phyloP scores from a whole-genome alignment of 768 basidiomycete species.

The Suillus ampliporus region DNA sequence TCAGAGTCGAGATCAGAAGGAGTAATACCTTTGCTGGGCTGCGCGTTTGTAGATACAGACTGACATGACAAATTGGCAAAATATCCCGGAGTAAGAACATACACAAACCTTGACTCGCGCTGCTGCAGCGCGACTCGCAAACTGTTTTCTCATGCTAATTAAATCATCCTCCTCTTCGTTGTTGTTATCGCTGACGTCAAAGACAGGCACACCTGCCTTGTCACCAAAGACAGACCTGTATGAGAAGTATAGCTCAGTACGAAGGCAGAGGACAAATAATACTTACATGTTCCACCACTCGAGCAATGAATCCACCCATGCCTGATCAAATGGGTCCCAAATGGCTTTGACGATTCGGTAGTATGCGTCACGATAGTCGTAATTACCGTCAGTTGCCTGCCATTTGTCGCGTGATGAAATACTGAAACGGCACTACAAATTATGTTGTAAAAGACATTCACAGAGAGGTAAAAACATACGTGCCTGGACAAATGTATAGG shows the following conservation, averaged over 20 bases:
- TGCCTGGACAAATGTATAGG: slow-evolving; percentile 7
- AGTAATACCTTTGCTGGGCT: too few species aligned
- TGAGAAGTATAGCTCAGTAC: not conserved
- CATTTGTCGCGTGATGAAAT: slow-evolving; percentile 5
- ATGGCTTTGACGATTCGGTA: slow-evolving; percentile 4
- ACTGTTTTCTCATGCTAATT: too few species aligned
- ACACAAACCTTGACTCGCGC: too few species aligned
- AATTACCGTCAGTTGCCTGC: slow-evolving; percentile 8
- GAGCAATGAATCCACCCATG: not conserved
- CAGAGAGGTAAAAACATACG: not conserved
- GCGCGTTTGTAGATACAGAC: too few species aligned
- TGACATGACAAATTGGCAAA: too few species aligned
- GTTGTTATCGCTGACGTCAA: too few species aligned
- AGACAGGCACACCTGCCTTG: not conserved
- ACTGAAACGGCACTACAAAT: slow-evolving; percentile 5
- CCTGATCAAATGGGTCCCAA: not conserved
- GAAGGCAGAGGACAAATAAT: not conserved
- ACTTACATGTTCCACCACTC: not conserved
- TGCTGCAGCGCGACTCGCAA: too few species aligned
- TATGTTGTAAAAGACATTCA: not conserved
- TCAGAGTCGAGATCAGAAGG: too few species aligned
- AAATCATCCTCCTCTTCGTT: too few species aligned
- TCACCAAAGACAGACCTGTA: not conserved
- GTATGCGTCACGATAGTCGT: slow-evolving; percentile 11
- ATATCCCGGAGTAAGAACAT: too few species aligned